These are phyloP conservation scores for Pleurotus eryngii DNA, from an alignment of 768 basidiomycete species.

Conservation along the genomic window DNA sequence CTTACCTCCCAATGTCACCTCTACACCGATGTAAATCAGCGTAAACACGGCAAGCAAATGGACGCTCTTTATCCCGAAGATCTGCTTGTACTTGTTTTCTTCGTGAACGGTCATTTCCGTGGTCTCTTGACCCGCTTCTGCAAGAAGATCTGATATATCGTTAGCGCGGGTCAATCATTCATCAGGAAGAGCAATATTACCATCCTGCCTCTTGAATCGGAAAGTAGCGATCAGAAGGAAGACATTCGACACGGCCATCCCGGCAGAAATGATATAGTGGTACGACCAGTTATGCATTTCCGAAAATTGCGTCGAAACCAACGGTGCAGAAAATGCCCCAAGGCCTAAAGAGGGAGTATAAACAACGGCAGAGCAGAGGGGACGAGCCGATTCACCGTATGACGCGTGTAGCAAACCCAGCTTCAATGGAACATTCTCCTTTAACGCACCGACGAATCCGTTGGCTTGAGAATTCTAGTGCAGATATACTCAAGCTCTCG, in stretches of 20 bases:
- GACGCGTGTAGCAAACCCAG: conserved; percentile 51
- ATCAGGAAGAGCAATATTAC: conserved; percentile 13
- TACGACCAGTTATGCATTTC: conserved; percentile 51
- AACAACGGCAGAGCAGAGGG: not conserved
- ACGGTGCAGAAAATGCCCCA: conserved; percentile 56
- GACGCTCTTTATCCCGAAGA: conserved; percentile 36
- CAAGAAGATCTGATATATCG: conserved; percentile 13
- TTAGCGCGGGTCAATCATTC: not conserved
- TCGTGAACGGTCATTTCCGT: conserved; percentile 17
- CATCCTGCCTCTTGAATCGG: conserved; percentile 24
- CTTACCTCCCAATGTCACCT: conserved; percentile 49
- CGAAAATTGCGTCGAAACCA: conserved; percentile 65
- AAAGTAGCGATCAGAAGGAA: conserved; percentile 21
- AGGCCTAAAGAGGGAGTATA: conserved; percentile 15
- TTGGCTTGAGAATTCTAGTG: conserved; percentile 52
- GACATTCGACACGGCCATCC: conserved; percentile 41
- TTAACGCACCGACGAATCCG: conserved; percentile 47
- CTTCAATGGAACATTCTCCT: conserved; percentile 39
- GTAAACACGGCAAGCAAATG: conserved; percentile 45
- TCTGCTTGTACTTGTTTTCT: conserved; percentile 41
- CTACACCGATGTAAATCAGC: conserved; percentile 47
- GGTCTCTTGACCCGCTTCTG: conserved; percentile 22
- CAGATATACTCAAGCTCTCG: not conserved
- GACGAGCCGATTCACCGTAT: conserved; percentile 34
- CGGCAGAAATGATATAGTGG: conserved; percentile 57